A percentile compares a stretch with the other conserved stretches of the same genome.
Evolutionary conservation across 306 rosid species (phyloP).

Genomic region (Inga leiocalycina): DNA sequence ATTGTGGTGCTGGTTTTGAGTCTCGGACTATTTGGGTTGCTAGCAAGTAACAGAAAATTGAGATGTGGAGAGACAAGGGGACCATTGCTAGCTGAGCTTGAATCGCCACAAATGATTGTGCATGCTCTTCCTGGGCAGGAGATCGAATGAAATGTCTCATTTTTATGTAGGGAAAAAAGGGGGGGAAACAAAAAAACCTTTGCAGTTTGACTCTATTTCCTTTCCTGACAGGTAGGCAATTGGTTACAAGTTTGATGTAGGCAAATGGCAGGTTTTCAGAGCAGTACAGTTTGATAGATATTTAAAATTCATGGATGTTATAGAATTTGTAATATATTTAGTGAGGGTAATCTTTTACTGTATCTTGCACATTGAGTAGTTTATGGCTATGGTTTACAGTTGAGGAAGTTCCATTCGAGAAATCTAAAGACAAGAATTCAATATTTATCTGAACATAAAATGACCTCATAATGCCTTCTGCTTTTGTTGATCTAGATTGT

Average conservation of each 20-base stretch:
- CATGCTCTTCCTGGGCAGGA: constrained; percentile 51
- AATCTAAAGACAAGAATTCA: neutral
- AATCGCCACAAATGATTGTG: constrained; percentile 38
- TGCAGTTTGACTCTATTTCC: constrained; percentile 31
- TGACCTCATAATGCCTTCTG: neutral
- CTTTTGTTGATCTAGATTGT: constrained; percentile 2
- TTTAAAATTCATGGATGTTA: constrained; percentile 29
- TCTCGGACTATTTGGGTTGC: constrained; percentile 55
- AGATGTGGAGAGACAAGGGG: constrained; percentile 57
- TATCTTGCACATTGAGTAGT: neutral
- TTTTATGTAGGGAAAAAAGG: neutral
- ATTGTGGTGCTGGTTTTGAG: constrained; percentile 52
- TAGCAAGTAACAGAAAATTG: constrained; percentile 47
- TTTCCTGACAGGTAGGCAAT: constrained; percentile 34
- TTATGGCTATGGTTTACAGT: neutral
- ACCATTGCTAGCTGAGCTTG: constrained; percentile 57
- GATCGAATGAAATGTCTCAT: constrained; percentile 53
- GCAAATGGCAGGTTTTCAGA: constrained; percentile 25
- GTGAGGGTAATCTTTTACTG: neutral
- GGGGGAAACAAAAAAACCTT: neutral
- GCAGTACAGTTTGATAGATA: constrained; percentile 15
- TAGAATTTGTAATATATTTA: constrained; percentile 26
- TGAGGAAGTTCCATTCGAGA: neutral
- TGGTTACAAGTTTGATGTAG: constrained; percentile 27
- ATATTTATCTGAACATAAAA: neutral